Conservation (phyloP, 2,329 filamentous ascomycete species). For the Geosmithia putterillii region DNA sequence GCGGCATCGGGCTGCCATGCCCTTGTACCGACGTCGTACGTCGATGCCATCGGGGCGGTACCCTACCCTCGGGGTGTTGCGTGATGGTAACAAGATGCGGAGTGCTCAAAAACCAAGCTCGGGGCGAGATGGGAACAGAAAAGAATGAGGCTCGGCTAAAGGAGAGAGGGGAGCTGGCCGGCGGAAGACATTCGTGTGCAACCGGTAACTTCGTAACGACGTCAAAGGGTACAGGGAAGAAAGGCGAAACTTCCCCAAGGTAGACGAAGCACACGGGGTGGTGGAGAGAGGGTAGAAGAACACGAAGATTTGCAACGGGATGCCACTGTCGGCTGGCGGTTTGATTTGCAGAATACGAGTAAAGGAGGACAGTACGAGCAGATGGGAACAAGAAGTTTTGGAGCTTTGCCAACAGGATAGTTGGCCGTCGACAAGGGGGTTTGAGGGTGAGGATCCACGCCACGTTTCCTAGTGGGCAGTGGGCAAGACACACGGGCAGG, state of each 20-base stretch:
- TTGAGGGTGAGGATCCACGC: slow-evolving; percentile 4
- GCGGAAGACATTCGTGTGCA: slow-evolving; percentile 16
- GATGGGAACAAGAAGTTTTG: slow-evolving; percentile 4
- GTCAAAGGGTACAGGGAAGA: background rate
- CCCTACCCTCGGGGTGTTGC: slow-evolving; percentile 1
- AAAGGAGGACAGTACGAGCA: background rate
- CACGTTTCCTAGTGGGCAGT: slow-evolving; percentile 2
- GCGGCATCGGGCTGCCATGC: slow-evolving; percentile 96
- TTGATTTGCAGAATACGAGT: background rate
- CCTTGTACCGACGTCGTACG: slow-evolving; percentile 90
- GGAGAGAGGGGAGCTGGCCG: slow-evolving; percentile 7
- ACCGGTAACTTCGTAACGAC: slow-evolving; percentile 3
- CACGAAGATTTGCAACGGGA: background rate
- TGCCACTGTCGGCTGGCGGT: background rate
- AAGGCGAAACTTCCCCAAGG: background rate
- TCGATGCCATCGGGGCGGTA: slow-evolving; percentile 63
- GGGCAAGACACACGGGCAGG: background rate
- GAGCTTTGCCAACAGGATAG: slow-evolving; percentile 1
- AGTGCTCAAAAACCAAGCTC: slow-evolving; percentile 7
- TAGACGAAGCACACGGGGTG: background rate
- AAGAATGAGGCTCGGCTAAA: slow-evolving; percentile 1
- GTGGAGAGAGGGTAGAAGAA: background rate
- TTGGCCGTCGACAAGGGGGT: slow-evolving; percentile 2
- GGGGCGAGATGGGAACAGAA: background rate
- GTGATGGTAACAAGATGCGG: slow-evolving; percentile 4